Percentiles rank a stretch among this genome's conserved stretches.
These are phyloP conservation scores for Cytospora paraplurivora DNA, from an alignment of 2,329 filamentous ascomycete genomes.

Conservation along the genomic window DNA sequence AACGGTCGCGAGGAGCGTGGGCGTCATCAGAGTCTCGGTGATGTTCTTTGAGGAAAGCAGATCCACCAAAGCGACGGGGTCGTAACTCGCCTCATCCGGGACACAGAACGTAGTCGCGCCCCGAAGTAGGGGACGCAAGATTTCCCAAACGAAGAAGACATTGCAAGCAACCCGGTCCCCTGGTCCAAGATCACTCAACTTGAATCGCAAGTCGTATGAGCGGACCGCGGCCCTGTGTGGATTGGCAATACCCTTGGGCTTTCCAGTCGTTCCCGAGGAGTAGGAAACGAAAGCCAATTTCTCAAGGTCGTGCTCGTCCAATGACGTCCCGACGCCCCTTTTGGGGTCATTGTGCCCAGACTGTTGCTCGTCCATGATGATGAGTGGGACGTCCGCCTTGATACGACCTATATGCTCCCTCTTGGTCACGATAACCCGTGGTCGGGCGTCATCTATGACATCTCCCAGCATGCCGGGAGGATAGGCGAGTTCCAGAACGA, in stretches of 20 bases:
- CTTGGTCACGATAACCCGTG: constrained; percentile 70
- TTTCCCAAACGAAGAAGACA: constrained; percentile 87
- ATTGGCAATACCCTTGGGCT: constrained; percentile 82
- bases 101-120: constrained; percentile 76
- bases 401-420: constrained; percentile 66
- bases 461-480: constrained; percentile 73
- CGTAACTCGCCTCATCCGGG: constrained; percentile 76
- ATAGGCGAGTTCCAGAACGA: constrained; percentile 79
- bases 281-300: constrained; percentile 79
- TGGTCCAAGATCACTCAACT: constrained; percentile 66
- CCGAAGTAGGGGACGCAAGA: constrained; percentile 72
- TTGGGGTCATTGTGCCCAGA: constrained; percentile 33
- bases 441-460: constrained; percentile 74
- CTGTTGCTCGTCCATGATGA: constrained; percentile 60
- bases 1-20: constrained; percentile 74
- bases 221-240: constrained; percentile 72
- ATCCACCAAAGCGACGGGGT: constrained; percentile 73
- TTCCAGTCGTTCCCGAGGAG: constrained; percentile 75
- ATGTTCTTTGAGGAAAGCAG: constrained; percentile 66
- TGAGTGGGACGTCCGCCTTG: constrained; percentile 62
- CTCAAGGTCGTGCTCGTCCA: constrained; percentile 68
- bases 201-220: constrained; percentile 74
- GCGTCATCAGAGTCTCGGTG: constrained; percentile 83
- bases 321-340: constrained; percentile 41
- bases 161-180: constrained; percentile 84